phyloP scores from a whole-genome alignment of 2,329 filamentous ascomycete species.

The Hawksworthiomyces lignivorus region DNA sequence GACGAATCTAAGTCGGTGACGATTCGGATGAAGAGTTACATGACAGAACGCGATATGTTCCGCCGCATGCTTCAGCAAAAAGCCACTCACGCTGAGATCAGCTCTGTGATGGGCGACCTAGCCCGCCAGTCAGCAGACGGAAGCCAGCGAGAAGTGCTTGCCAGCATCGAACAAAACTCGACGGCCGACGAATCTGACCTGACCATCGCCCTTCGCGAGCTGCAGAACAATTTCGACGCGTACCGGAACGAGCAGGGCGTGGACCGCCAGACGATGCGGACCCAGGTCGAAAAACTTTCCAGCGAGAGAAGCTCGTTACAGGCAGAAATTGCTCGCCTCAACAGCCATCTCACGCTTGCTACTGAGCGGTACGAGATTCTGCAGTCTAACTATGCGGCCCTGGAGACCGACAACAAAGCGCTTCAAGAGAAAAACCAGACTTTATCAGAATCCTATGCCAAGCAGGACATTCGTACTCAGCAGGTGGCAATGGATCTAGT shows the following conservation, averaged over 20 bases:
- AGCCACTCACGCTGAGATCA: slow-evolving; percentile 51
- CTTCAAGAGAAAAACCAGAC: slow-evolving; percentile 74
- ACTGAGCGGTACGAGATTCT: slow-evolving; percentile 83
- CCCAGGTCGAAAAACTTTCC: slow-evolving; percentile 75
- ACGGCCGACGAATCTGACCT: slow-evolving; percentile 58
- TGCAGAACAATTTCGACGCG: slow-evolving; percentile 83
- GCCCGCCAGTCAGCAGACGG: slow-evolving; percentile 53
- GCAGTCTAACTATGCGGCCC: slow-evolving; percentile 74
- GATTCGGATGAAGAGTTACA: slow-evolving; percentile 82
- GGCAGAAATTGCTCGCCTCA: slow-evolving; percentile 69
- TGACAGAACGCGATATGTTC: slow-evolving; percentile 96
- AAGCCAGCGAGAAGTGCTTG: slow-evolving; percentile 43
- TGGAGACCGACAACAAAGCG: slow-evolving; percentile 79
- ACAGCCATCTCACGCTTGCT: slow-evolving; percentile 73
- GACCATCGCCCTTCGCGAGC: slow-evolving; percentile 71
- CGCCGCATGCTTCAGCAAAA: slow-evolving; percentile 80
- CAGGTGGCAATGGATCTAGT: slow-evolving; percentile 90
- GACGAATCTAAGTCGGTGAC: slow-evolving; percentile 80
- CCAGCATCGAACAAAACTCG: slow-evolving; percentile 48
- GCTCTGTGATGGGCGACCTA: slow-evolving; percentile 54
- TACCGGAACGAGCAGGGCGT: slow-evolving; percentile 79
- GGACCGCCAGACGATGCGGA: slow-evolving; percentile 73
- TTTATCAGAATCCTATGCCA: slow-evolving; percentile 75
- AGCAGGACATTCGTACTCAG: slow-evolving; percentile 82
- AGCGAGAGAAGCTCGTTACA: slow-evolving; percentile 77